Evolutionary conservation across 129 eudicot genomes (phyloP).

Genomic region (Pseudognaphalium luteoalbum): DNA sequence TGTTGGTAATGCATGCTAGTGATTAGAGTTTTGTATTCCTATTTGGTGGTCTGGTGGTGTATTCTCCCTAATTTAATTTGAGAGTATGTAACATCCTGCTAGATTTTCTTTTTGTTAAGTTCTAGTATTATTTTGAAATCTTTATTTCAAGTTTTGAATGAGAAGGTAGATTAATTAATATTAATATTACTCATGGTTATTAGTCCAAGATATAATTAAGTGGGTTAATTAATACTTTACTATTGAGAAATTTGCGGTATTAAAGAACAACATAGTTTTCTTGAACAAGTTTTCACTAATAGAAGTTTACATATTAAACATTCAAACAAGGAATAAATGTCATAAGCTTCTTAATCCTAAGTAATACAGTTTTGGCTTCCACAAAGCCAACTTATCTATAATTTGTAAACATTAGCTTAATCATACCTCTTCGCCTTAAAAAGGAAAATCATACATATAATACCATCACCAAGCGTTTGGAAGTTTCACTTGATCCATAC

Average conservation of each 20-base stretch:
- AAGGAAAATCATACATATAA: constrained; percentile 9
- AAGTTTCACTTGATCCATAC: not conserved
- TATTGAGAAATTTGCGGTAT: not conserved
- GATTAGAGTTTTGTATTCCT: not conserved
- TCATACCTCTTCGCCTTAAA: not conserved
- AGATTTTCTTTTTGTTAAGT: not conserved
- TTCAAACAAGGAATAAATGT: not conserved
- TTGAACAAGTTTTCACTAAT: not conserved
- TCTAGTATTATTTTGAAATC: not conserved
- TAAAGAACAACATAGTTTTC: not conserved
- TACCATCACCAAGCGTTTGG: not conserved
- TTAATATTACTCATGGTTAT: not conserved
- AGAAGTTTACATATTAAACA: constrained; percentile 8
- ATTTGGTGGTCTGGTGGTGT: constrained; percentile 23
- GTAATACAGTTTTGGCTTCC: not conserved
- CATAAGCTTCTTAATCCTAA: not conserved
- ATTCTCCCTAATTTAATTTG: constrained; percentile 22
- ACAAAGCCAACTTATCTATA: not conserved
- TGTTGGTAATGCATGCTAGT: constrained; percentile 8
- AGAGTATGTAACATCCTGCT: constrained; percentile 14
- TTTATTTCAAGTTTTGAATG: constrained; percentile 13
- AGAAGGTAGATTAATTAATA: not conserved
- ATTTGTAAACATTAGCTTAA: not conserved
- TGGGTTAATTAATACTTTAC: not conserved
- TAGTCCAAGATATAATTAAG: not conserved